Evolutionary conservation across 352 stramenopile genomes (phyloP), one percentile per base, ranked within the genome.

Genomic region (Phytophthora foliorum): DNA sequence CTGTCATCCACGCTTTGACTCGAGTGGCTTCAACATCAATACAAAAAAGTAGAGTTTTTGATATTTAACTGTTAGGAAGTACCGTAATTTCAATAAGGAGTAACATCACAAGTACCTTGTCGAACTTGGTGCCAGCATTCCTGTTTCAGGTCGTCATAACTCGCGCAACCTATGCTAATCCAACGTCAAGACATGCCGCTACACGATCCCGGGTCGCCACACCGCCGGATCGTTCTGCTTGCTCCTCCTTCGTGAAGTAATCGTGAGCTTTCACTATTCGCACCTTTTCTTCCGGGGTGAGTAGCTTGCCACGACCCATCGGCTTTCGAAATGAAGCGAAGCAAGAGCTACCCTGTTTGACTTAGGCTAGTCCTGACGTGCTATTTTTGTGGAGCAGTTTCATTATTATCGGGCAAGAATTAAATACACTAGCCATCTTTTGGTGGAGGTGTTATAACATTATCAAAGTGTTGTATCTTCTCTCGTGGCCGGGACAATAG

Each of bases 31-130:
- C 34, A 57, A 56, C 21, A 56, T 45, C 39, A 22, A 24, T 45
- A 41, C 16, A 51, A 42, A 57, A 57, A 22, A 14, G 42, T 32
- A 57, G 3, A 64, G 22, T 34, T 24, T 44, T 62, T 62, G 55
- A 62, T 46, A 62, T 34, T 36, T 62, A 62, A 54, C 55, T 27
- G 55, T 53, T 62, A 46, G 24, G n/a, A 45, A 62, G 38, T 38
- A 16, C 13, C 3, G 9, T 3, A 2, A 11, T 29, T 36, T 7
- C 31, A 54, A 6, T 31, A 53, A 22, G 21, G 5, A 19, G 6
- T 14, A 64, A 56, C 9, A 31, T 3, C 19, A 29, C 56, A 46
- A 19, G 14, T 32, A 63, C 57, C 45, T 50, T 24, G 19, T 38
- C 14, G 34, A 57, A 64, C 17, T 51, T 57, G 14, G 57, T 64